Base-by-base conservation (phyloP, 2,329 filamentous ascomycete species). In the Orbilia ellipsospora region DNA sequence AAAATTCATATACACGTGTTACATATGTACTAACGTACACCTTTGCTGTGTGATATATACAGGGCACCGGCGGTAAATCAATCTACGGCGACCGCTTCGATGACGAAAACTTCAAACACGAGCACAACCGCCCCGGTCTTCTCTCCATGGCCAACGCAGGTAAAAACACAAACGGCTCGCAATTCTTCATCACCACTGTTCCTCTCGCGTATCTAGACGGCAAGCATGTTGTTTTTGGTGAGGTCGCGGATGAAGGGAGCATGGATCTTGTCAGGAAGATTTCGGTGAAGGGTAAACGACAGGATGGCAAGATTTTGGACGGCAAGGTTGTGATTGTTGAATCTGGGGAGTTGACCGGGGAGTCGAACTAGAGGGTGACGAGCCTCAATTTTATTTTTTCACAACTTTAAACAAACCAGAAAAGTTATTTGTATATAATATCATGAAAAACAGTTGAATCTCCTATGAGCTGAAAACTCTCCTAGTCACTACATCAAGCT, bases 121-220 rank as follows among this genome's bases (percentile, higher is more conserved):
- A 88, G 86, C 93, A 97, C 89, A 84, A 83, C 83, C 85, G 86
- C 80, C 90, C 90, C 78, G 92, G 90, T 86, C 87, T 94, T 80
- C 88, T 97, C 79, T 96, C 93, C 84, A 97, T 97, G 93, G 93
- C 93, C 83, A 97, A 97, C 85, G 92, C 93, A 80, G 93, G 93
- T 80, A 91, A 91, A 82, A 96, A 98, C 90, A 98, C 94, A 83
- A 91, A 90, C 84, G 89, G 89, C 81, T 90, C 89, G 74, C 89
- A 90, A 83, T 91, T 91, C 86, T 90, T 90, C 85, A 85, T 90
- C 84, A 91, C 89, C 82, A 90, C 88, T 80, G 63, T 77, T 54
- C 51, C 62, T 10, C 44, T 63, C 8, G 36, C 26, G 28, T 75
- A 79, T 31, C 87, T 95, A 80, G 88, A 95, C 83, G 88, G 88